phyloP scores from a whole-genome alignment of 768 basidiomycete genomes.

The Daedalea quercina region DNA sequence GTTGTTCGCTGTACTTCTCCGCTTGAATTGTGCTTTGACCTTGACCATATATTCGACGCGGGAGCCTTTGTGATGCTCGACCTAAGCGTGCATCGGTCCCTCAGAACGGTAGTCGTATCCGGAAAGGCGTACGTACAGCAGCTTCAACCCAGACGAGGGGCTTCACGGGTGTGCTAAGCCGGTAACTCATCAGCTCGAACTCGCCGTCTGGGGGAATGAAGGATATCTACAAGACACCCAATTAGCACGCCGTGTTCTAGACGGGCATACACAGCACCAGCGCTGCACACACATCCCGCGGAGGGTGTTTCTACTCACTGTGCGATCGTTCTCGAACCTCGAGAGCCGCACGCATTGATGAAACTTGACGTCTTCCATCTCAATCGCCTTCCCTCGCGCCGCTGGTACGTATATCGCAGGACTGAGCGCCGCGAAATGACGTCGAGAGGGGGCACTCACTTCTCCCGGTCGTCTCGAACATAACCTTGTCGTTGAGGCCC shows the following conservation, averaged over 20 bases:
- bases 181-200: constrained; percentile 97
- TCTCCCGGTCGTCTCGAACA: constrained; percentile 97
- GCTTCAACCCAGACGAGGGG: constrained; percentile 98
- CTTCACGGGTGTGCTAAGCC: constrained; percentile 94
- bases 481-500: constrained; percentile 98
- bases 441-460: constrained; percentile 71
- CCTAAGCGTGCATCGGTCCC: constrained; percentile 4
- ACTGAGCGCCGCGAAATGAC: no score
- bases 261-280: no score
- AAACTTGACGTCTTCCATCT: constrained; percentile 99
- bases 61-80: constrained; percentile 88
- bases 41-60: constrained; percentile 96
- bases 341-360: constrained; percentile 98
- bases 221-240: constrained; percentile 45
- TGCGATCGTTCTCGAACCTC: constrained; percentile 97
- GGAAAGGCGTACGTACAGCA: constrained; percentile 39
- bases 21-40: constrained; percentile 94
- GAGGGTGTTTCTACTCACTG: constrained; percentile 23
- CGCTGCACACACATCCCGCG: background rate
- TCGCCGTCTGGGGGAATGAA: constrained; percentile 99
- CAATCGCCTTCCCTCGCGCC: constrained; percentile 93
- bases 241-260: no score
- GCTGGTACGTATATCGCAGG: constrained; percentile 38
- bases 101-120: background rate
- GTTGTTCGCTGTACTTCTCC: constrained; percentile 94